Conservation (phyloP, 495 filamentous ascomycete species). For the Halenospora varia region DNA sequence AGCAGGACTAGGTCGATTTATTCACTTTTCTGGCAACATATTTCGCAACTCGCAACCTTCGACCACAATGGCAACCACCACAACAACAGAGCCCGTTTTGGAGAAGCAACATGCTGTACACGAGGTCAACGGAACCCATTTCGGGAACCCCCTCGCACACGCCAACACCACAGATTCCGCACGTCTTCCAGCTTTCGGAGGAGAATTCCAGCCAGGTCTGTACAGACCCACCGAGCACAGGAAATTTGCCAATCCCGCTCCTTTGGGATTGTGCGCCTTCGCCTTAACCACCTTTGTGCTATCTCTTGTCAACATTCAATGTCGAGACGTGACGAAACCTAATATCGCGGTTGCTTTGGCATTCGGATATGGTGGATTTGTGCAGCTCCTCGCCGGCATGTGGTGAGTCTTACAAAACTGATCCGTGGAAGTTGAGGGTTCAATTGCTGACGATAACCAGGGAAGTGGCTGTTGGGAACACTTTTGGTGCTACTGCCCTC, state of each 20-base stretch:
- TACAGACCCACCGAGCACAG: conserved; percentile 62
- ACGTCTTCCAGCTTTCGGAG: conserved; percentile 79
- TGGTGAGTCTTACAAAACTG: conserved; percentile 39
- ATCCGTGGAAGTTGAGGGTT: not conserved
- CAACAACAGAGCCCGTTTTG: not conserved
- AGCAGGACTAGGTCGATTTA: too few species aligned
- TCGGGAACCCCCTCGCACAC: conserved; percentile 67
- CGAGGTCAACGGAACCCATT: conserved; percentile 29
- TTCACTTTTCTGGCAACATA: too few species aligned
- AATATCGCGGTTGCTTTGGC: conserved; percentile 69
- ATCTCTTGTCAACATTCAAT: conserved; percentile 74
- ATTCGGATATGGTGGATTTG: conserved; percentile 80
- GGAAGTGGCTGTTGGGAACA: conserved; percentile 98
- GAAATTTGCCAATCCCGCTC: conserved; percentile 86
- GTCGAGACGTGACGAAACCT: conserved; percentile 53
- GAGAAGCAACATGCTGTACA: not conserved
- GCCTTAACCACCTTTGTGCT: conserved; percentile 95
- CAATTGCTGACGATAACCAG: conserved; percentile 46
- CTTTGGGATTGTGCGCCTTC: conserved; percentile 84
- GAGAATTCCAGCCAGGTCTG: conserved; percentile 93
- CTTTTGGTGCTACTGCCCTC: conserved; percentile 93
- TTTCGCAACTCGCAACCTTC: too few species aligned
- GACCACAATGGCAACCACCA: not conserved
- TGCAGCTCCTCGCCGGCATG: conserved; percentile 95
- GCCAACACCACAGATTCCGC: conserved; percentile 57